phyloP scores from a whole-genome alignment of 2,329 filamentous ascomycete genomes.

The Periconia sp. region DNA sequence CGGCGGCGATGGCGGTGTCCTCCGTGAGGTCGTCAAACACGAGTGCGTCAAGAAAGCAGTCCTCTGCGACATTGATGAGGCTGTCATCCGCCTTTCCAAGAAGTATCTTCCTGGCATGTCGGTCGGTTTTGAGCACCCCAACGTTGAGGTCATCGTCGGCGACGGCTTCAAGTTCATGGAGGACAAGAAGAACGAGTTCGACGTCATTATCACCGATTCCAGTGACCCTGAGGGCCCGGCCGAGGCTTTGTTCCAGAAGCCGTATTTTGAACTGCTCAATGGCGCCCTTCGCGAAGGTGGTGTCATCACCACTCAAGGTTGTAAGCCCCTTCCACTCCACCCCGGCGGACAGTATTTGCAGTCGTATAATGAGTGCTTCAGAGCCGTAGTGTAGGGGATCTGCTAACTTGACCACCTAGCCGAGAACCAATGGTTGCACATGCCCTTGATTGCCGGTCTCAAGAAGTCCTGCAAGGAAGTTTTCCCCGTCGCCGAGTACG shows the following conservation, averaged over 20 bases:
- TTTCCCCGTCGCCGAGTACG: constrained; percentile 97
- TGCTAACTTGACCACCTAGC: constrained; percentile 57
- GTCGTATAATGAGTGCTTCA: neutral
- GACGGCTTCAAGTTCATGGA: constrained; percentile 99
- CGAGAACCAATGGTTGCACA: constrained; percentile 99
- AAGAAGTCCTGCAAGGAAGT: constrained; percentile 97
- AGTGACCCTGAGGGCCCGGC: constrained; percentile 96
- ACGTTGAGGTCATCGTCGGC: constrained; percentile 87
- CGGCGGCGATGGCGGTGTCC: constrained; percentile 93
- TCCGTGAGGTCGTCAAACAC: constrained; percentile 99
- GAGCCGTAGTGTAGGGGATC: constrained; percentile 1
- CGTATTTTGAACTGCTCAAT: constrained; percentile 93
- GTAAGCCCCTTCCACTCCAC: constrained; percentile 70
- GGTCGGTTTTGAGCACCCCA: constrained; percentile 89
- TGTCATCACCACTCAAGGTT: constrained; percentile 99
- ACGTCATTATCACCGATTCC: constrained; percentile 99
- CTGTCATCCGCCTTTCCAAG: constrained; percentile 97
- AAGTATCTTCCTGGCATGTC: constrained; percentile 95
- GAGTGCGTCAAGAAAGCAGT: constrained; percentile 93
- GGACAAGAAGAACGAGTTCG: constrained; percentile 95
- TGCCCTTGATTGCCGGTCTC: constrained; percentile 88
- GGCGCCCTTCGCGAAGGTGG: constrained; percentile 90
- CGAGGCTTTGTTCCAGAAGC: constrained; percentile 96
- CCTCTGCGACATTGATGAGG: constrained; percentile 99
- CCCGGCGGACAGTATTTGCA: neutral